Conservation (phyloP, 2,329 filamentous ascomycete genomes). For the Stachybotrys chlorohalonatus region DNA sequence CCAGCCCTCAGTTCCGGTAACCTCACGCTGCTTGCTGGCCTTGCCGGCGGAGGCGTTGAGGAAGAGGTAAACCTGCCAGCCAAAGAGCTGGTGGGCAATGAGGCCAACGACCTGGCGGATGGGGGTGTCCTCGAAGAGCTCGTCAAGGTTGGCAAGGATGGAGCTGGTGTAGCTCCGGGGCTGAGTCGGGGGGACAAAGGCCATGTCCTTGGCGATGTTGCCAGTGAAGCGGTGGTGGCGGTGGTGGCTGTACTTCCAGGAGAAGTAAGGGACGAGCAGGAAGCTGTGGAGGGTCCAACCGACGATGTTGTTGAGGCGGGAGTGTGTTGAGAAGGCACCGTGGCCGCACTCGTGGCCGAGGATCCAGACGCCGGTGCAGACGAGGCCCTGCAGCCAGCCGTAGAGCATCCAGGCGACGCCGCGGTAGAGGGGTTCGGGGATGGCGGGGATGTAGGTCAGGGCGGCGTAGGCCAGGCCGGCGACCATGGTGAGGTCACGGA, state of each 20-base stretch:
- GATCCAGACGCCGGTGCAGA: conserved; percentile 63
- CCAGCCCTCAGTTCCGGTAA: conserved; percentile 21
- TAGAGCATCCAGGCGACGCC: conserved; percentile 46
- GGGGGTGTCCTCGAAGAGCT: conserved; percentile 56
- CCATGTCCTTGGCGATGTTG: conserved; percentile 60
- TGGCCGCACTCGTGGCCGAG: conserved; percentile 65
- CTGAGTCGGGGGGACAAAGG: conserved; percentile 46
- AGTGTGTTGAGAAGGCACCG: conserved; percentile 53
- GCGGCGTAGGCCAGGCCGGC: conserved; percentile 38
- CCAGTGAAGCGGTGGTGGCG: conserved; percentile 62
- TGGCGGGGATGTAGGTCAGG: conserved; percentile 42
- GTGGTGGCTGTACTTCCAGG: conserved; percentile 62
- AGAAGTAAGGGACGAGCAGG: conserved; percentile 62
- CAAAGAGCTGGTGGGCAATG: conserved; percentile 53
- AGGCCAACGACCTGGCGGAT: conserved; percentile 44
- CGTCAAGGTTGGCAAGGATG: conserved; percentile 30
- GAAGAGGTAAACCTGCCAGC: conserved; percentile 56
- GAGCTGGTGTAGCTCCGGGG: conserved; percentile 23
- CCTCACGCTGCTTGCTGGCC: conserved; percentile 36
- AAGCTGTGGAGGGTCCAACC: conserved; percentile 59
- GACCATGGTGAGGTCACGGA: conserved; percentile 44
- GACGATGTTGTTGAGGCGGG: conserved; percentile 47
- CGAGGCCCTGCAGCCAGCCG: conserved; percentile 54
- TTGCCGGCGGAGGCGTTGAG: conserved; percentile 45
- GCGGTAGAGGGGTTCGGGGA: conserved; percentile 35